Evolutionary conservation across 768 basidiomycete species (phyloP), one percentile per base, ranked within the genome.

Genomic region (Glaciozyma martinii): DNA sequence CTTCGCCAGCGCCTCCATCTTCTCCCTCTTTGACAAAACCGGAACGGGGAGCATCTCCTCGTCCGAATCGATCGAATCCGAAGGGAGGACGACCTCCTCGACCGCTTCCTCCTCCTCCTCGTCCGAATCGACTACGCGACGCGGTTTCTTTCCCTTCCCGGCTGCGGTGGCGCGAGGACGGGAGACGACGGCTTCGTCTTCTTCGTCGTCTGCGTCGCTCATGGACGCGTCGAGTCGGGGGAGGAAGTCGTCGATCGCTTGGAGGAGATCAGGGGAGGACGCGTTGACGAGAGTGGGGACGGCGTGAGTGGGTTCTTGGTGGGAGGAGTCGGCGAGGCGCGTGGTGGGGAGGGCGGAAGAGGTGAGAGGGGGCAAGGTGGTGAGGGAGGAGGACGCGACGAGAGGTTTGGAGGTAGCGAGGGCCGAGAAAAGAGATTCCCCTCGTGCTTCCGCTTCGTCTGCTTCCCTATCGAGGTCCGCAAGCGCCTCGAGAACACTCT

Each of bases 101-200:
- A 12, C 37, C 3, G 23, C 61, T 18, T 61, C 57, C 6, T 33
- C 59, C 0, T 67, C 62, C 27, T 68, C 67, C 23, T 65, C 63
- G 3, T 68, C 63, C 19, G 67, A 68, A 33, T 68, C 67, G 30
- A 29, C 23, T 21, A 68, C 21, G 27, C 50, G 25, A 27, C 50
- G 50, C 15, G 27, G 23, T 27, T 25, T 25, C 50, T 52, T 52
- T 15, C 27, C 25, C 8, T 25, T 15, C 3, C n/a, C n/a, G n/a
- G 16, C 16, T 4, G 50, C 13, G 18, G 27, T 25, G 6, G 50
- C 50, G 15, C 37, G 37, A 52, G 50, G 15, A 27, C 50, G 50
- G 12, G 27, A 4, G 50, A 52, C 50, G 27, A 27, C 13, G 23
- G n/a, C 47, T 21, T 25, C 25, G n/a, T 50, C 50, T 25, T 52